Evolutionary conservation across 495 filamentous ascomycete genomes (phyloP), one percentile per base, ranked within the genome.

Genomic region (Sporormia fimetaria): DNA sequence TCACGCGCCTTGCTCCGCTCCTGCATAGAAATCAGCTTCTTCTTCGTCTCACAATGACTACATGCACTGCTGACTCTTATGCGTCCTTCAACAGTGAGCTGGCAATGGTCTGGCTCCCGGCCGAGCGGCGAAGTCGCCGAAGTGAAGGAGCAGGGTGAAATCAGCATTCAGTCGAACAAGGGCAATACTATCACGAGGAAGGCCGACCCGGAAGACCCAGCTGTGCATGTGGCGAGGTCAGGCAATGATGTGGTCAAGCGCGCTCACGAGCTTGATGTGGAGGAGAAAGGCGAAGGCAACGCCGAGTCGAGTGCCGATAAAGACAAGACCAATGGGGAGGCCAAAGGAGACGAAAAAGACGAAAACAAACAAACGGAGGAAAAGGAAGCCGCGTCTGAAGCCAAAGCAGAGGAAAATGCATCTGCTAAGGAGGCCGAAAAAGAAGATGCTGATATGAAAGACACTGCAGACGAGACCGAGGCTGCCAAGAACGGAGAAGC

Each of bases 181-280:
- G 75, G 75, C 49, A 81, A 80, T 49, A 72, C 67, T 11, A 68
- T 80, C 53, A 69, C 68, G 58, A 74, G 70, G 58, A 71, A 74
- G 31, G 75, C 69, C 42, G 59, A 68, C 17, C 60, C 67, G 27
- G 63, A 63, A 11, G 69, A 81, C 44, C 75, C 74, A 1, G 76
- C 71, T 29, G 71, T 78, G 11, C 67, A 67, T 45, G 52, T 76
- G 42, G 60, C 58, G 40, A 64, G 75, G 14, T 51, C 63, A 4
- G 75, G 76, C 22, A 76, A 80, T 52, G 75, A 80, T 56, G 76
- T 76, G 26, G 75, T 77, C 23, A 79, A 79, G 57, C 60, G 62
- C 35, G 67, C 70, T 15, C 65, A 61, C 44, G 74, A 77, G 54
- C 56, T 75, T 20, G 62, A 57, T 32, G 37, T 57, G 18, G 52